phyloP scores from a whole-genome alignment of 2,329 filamentous ascomycete species.

The Exophiala alcalophila region DNA sequence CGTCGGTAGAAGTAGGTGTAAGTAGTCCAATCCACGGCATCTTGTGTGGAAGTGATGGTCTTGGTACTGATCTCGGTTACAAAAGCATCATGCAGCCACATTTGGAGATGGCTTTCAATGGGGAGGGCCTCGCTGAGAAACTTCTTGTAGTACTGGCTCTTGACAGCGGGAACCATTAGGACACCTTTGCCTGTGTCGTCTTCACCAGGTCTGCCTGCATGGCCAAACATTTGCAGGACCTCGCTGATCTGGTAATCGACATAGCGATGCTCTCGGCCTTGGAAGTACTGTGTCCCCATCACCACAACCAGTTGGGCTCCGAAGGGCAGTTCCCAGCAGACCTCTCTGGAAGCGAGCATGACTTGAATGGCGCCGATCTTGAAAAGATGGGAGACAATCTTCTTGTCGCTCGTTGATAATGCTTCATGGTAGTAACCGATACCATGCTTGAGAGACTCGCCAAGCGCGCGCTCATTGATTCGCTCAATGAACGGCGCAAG shows the following conservation, averaged over 20 bases:
- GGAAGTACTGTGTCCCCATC: slow-evolving; percentile 97
- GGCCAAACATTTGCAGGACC: slow-evolving; percentile 96
- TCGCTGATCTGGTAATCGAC: slow-evolving; percentile 94
- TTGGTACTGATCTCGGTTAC: slow-evolving; percentile 96
- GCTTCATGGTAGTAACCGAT: slow-evolving; percentile 98
- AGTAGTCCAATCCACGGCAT: slow-evolving; percentile 97
- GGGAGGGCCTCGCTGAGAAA: slow-evolving; percentile 95
- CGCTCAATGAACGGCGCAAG: slow-evolving; percentile 77
- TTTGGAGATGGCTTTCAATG: slow-evolving; percentile 89
- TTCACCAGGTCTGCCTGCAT: slow-evolving; percentile 73
- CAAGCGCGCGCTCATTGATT: slow-evolving; percentile 80
- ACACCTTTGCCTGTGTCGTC: slow-evolving; percentile 84
- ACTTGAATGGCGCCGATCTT: slow-evolving; percentile 86
- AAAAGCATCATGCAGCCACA: slow-evolving; percentile 91
- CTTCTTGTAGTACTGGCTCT: slow-evolving; percentile 98
- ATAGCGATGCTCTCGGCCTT: slow-evolving; percentile 94
- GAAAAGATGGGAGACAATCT: slow-evolving; percentile 90
- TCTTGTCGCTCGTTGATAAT: slow-evolving; percentile 80
- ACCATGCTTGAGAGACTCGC: slow-evolving; percentile 86
- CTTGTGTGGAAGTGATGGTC: slow-evolving; percentile 91
- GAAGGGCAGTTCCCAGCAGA: slow-evolving; percentile 91
- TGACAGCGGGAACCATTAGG: slow-evolving; percentile 92
- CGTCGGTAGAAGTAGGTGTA: slow-evolving; percentile 98
- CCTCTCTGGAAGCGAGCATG: slow-evolving; percentile 76
- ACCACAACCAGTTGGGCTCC: slow-evolving; percentile 88